Conservation (phyloP, 169 alveolate genomes). For the Eimeria acervulina region DNA sequence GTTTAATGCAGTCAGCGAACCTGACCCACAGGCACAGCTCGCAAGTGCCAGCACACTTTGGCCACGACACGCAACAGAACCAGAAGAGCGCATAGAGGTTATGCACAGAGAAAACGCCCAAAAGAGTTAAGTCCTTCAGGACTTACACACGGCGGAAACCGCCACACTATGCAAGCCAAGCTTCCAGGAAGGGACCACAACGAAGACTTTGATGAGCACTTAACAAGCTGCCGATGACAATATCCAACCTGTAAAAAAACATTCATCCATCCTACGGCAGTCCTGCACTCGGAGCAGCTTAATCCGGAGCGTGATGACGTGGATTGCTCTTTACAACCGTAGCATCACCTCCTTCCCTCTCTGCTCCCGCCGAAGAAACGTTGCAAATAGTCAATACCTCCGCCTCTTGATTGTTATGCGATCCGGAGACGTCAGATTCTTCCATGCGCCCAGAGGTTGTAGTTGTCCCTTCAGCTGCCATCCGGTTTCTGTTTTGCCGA, state of each 20-base stretch:
- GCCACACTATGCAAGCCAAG: not conserved
- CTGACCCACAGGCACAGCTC: not conserved
- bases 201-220: not conserved
- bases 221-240: not conserved
- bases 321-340: not conserved
- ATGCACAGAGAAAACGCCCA: not conserved
- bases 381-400: not conserved
- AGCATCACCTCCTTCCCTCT: not conserved
- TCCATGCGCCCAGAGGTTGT: not conserved
- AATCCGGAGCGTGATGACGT: not conserved
- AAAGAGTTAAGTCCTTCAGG: not conserved
- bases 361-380: not conserved
- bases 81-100: not conserved
- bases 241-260: conserved; percentile 8
- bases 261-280: not conserved
- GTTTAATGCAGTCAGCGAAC: conserved; percentile 39
- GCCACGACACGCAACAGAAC: conserved; percentile 18
- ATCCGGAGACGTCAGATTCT: not conserved
- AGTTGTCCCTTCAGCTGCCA: not conserved
- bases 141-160: not conserved
- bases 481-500: not conserved
- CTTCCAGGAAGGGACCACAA: not conserved
- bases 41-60: conserved; percentile 32
- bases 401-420: not conserved
- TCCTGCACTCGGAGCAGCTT: not conserved